Base-by-base conservation (phyloP, 306 rosid genomes). In the Acacia confusa region DNA sequence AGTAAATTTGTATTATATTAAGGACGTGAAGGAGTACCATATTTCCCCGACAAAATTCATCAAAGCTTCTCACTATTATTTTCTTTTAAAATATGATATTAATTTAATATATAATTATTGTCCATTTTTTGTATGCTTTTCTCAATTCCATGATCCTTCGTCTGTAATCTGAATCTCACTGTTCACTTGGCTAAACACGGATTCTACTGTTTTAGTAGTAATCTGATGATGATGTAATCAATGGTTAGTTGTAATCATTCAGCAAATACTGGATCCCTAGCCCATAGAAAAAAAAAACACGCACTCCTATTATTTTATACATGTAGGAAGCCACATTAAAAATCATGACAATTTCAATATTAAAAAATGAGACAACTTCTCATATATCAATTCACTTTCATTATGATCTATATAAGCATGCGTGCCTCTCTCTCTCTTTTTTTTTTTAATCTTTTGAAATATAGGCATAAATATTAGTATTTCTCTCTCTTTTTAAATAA, bases 1-100 rank as follows among this genome's bases (percentile, higher is more conserved):
- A 0, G 0, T 36, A 36, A 36, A 36, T 36, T 5, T 36, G 8
- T 36, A 7, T 34, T 6, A 36, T 36, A 36, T 36, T 36, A 6
- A 36, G 0, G 7, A 36, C 0, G 0, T 1, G 0, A 6, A 0
- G 0, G 1, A 36, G 1, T 5, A 47, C 3, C 24, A 4, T 52
- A 52, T 6, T 52, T 52, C 58, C 24, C 13, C 8, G 27, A 55
- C 27, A 55, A 55, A 55, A 55, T 20, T 55, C 61, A 8, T 0
- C 61, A 20, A 4, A 1, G 0, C 27, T 55, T 55, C 61, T 20
- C 61, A n/a, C 60, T 7, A 2, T 17, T 7, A 0, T 10, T 2
- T 7, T 53, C 16, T 17, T 4, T 1, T 0, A 52, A 52, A 52
- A 19, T 1, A 6, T 6, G 3, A 7, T 55, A 4, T 55, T 55